Base-by-base conservation (phyloP, 371 early-diverging fungal species). In the Mucor piriformis region DNA sequence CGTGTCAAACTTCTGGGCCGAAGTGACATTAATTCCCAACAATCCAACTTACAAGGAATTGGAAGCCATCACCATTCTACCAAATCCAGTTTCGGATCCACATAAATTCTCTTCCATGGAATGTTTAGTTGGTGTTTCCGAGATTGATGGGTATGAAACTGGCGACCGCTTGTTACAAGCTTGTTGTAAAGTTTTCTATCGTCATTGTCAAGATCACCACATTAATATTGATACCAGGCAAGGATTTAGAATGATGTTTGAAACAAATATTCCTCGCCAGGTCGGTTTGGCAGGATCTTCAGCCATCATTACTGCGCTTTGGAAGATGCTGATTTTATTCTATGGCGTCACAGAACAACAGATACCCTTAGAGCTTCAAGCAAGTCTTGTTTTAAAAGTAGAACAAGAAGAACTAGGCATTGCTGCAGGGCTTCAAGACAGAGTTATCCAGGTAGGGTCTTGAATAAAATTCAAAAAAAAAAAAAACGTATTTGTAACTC, bases 271-370 rank as follows among this genome's bases (percentile, higher is more conserved):
- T 37, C 88, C 90, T 21, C 76, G 86, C 46, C 90, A 90, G 63
- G 90, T 90, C n/a, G 90, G 90, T 0, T 69, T 90, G 3, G 87
- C 88, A 4, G 90, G 90, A 0, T 83, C 83, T 7, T 87, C 88
- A 1, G 88, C 88, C 3, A 81, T 89, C 6, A 73, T 88, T 18
- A 84, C 83, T 6, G 86, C 85, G 1, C 71, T 84, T 16, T 81
- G 86, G 73, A 81, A 83, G 37, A 72, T 76, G 1, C 64, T 89
- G 34, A 57, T 80, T 24, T 16, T 56, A 13, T 81, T 81, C 66
- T 81, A 87, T 64, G 56, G 62, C 11, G 63, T 85, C 0, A 70
- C 67, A 13, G 48, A 55, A 4, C 35, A 67, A 8, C 48, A 73
- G 0, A 83, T 87, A 29, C 77, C 86, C 0, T 73, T 82, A 1